Evolutionary conservation across 257 asterid species (phyloP).

Genomic region (Solanum paucissectum): DNA sequence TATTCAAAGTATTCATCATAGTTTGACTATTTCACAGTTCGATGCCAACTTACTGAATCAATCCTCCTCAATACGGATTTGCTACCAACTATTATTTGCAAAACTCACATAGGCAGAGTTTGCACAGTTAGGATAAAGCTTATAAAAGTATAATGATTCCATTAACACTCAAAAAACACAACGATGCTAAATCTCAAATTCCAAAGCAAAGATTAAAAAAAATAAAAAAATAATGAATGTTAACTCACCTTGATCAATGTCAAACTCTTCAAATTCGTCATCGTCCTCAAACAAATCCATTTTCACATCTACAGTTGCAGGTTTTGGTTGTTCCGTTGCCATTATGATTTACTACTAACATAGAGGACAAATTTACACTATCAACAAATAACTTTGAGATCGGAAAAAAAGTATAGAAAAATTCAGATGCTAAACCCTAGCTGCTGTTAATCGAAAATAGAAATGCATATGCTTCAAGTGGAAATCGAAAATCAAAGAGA

Average conservation of each 20-base stretch:
- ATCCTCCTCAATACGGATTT: neutral
- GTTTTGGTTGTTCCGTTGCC: constrained; percentile 69
- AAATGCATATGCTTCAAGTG: neutral
- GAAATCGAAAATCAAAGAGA: neutral
- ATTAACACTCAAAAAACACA: neutral
- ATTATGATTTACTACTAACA: constrained; percentile 8
- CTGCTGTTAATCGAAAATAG: neutral
- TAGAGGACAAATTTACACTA: neutral
- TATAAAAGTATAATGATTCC: neutral
- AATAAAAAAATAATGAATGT: neutral
- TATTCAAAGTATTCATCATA: neutral
- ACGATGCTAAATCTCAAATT: neutral
- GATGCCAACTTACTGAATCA: neutral
- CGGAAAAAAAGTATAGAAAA: neutral
- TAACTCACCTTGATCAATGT: constrained; percentile 43
- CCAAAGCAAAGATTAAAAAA: neutral
- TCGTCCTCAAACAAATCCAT: constrained; percentile 78
- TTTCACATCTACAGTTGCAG: constrained; percentile 52
- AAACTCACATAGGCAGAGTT: neutral
- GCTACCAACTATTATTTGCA: neutral
- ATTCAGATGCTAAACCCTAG: neutral
- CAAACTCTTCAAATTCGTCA: constrained; percentile 87
- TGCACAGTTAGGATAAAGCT: neutral
- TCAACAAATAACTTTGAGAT: neutral
- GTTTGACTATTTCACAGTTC: neutral